Percentiles rank a stretch among this genome's conserved stretches.
Evolutionary conservation across 2,329 filamentous ascomycete genomes (phyloP).

Genomic region (Pezicula carpinea): DNA sequence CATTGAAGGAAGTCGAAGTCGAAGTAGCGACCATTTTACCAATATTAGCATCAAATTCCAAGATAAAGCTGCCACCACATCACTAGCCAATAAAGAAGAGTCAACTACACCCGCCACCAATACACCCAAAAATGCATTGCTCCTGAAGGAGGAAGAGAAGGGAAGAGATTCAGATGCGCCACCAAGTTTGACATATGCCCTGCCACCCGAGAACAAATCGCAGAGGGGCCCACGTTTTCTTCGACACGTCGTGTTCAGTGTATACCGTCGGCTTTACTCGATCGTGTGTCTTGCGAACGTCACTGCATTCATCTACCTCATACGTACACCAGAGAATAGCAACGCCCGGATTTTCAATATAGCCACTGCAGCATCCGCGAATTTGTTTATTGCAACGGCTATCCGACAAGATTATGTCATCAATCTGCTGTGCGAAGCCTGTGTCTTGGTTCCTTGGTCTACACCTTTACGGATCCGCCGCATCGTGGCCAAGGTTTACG

Average conservation of each 20-base stretch:
- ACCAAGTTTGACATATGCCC: neutral
- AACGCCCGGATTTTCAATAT: neutral
- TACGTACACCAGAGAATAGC: neutral
- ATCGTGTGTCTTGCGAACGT: neutral
- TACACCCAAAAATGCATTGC: neutral
- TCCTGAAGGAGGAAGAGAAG: neutral
- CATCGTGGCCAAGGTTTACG: slow-evolving; percentile 42
- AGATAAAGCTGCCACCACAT: no score
- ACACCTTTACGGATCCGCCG: slow-evolving; percentile 41
- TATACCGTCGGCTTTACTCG: neutral
- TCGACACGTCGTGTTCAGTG: neutral
- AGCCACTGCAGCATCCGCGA: neutral
- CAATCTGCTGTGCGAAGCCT: slow-evolving; percentile 41
- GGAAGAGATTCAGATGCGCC: neutral
- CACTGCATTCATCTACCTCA: neutral
- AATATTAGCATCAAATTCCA: no score
- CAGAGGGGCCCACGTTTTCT: neutral
- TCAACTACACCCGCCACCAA: neutral
- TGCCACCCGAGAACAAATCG: neutral
- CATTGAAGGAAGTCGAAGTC: no score
- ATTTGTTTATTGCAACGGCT: neutral
- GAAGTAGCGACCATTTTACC: no score
- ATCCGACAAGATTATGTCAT: slow-evolving; percentile 47
- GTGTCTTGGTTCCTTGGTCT: slow-evolving; percentile 38
- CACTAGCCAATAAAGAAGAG: neutral